Evolutionary conservation across 305 asterid genomes (phyloP), one percentile per base, ranked within the genome.

Genomic region (Withania somnifera): DNA sequence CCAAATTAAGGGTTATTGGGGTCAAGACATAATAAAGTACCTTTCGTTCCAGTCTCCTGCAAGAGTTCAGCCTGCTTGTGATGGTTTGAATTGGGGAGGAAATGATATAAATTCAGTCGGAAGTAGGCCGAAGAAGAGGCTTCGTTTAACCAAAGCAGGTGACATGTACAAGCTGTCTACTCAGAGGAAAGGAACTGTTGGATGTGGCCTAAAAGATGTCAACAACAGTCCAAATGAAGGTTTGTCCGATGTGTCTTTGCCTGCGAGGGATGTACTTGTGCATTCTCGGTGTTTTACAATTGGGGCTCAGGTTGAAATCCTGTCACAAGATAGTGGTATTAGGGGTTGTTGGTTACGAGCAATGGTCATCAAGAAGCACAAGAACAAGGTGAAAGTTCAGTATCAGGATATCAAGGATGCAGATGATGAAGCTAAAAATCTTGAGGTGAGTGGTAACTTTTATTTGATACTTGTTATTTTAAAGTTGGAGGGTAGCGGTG

Each of bases 291-390:
- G 61, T 85, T 84, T 93, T 75, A 78, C 81, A n/a, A 52, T 93
- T 84, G 98, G 98, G 73, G 89, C 97, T 8, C 86, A 84, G 84
- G 88, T 95, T 81, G 98, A 95, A 89, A 91, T 95, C 66, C 93
- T 95, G 5, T 93, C 94, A 64, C 92, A 92, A 84, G 98, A 93
- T 86, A 93, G 98, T 86, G 98, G 98, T 67, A 87, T 95, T 78
- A 88, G 95, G 71, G 98, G 98, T 11, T 95, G 95, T 91, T 95
- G 98, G 98, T 92, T 93, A 61, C 87, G 93, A 89, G 97, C 92
- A 80, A 61, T 30, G 84, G 89, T 95, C 56, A 85, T 92, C 36
- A 95, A 92, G 89, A 93, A 80, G 83, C 89, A 87, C 86, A 92
- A 89, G 71, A 89, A 92, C 66, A 95, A 89, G 87, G 90, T 93